Base-by-base conservation (phyloP, 2,329 filamentous ascomycete genomes). In the Ophiostoma montium region DNA sequence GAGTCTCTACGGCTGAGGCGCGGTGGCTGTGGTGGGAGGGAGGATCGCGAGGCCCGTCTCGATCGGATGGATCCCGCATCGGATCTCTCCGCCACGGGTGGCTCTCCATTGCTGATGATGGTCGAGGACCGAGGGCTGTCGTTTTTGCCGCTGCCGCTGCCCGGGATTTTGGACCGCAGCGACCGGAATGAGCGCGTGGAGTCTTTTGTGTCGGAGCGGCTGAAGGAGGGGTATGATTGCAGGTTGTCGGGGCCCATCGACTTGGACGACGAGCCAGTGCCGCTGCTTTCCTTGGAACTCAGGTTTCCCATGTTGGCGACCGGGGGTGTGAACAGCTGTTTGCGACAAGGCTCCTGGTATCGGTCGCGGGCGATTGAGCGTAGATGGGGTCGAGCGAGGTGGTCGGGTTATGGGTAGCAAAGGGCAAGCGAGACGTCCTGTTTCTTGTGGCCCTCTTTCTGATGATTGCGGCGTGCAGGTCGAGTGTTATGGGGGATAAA, bases 181-280 rank as follows among this genome's bases (percentile, higher is more conserved):
- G 80, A 83, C 57, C 86, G 80, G 64, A 95, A 81, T 5, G 89
- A 95, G 56, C 88, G 84, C 31, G 84, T 79, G 7, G 88, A 95
- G 56, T 95, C 89, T 63, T 89, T 90, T 27, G 90, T 96, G 62
- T 96, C 90, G 50, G 88, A 87, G 63, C 84, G 84, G 67, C 82
- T 85, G 63, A 96, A 90, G 27, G 90, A 95, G 27, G 89, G 90
- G 65, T 92, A 94, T 30, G 86, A 85, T 64, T 87, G 83, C 52
- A 95, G 70, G 53, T 76, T 71, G 35, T 84, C 78, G 47, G 64
- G 56, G 53, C 66, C 68, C 36, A 69, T 70, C 56, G 68, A 67
- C 65, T 77, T 84, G 59, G 70, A 63, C 52, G 67, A 62, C 52
- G 62, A 65, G 52, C 65, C 65, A 57, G 70, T 69, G 58, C 70